Conservation (phyloP, 2,329 filamentous ascomycete genomes). For the Daldinia sp. region DNA sequence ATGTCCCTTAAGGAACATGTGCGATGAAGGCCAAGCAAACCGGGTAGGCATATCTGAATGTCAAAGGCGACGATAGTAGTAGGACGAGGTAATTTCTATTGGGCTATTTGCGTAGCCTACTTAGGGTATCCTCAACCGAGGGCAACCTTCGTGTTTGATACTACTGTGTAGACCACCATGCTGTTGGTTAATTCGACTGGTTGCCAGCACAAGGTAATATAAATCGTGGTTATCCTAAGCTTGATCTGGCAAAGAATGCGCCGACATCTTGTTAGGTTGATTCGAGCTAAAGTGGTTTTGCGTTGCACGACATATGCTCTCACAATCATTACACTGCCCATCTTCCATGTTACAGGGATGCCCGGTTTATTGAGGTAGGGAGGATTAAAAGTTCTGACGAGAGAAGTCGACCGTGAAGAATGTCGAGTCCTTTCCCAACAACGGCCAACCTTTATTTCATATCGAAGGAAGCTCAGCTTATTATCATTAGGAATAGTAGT, state of each 20-base stretch:
- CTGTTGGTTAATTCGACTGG: conserved; percentile 1
- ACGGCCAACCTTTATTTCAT: not conserved
- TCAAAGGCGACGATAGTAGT: not conserved
- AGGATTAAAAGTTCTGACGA: not conserved
- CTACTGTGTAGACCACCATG: conserved; percentile 1
- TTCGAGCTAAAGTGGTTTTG: not conserved
- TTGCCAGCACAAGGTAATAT: conserved; percentile 1
- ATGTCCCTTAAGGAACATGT: not conserved
- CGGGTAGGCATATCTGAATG: conserved; percentile 1
- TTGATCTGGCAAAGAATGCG: conserved; percentile 5
- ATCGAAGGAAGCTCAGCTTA: not conserved
- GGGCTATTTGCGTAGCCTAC: not conserved
- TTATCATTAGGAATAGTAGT: not conserved
- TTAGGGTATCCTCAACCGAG: not conserved
- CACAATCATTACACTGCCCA: not conserved
- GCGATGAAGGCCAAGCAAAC: not conserved
- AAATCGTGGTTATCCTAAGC: conserved; percentile 5
- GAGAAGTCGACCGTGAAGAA: not conserved
- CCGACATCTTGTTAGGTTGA: not conserved
- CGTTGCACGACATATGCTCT: not conserved
- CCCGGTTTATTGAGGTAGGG: not conserved
- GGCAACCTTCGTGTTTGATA: not conserved
- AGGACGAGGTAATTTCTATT: conserved; percentile 1
- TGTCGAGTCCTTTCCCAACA: not conserved
- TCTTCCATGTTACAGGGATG: not conserved